A percentile compares a stretch with the other conserved stretches of the same genome.
phyloP scores from a whole-genome alignment of 306 rosid genomes.

The Neltuma alba region DNA sequence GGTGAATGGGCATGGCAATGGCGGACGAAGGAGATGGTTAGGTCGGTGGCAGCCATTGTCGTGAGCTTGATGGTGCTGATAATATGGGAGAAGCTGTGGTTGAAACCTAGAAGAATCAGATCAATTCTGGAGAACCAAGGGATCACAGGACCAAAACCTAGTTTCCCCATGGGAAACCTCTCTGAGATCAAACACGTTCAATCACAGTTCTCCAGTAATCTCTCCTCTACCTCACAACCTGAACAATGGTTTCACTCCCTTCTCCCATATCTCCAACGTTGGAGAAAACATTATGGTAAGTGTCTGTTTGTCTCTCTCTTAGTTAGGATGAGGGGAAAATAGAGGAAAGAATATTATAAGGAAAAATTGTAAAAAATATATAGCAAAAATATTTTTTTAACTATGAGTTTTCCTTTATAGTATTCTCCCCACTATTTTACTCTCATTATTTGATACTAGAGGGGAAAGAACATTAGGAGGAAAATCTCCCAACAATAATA shows the following conservation, averaged over 20 bases:
- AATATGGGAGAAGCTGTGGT: slow-evolving; percentile 3
- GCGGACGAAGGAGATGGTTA: neutral
- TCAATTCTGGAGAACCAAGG: slow-evolving; percentile 29
- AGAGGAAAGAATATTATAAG: too few species aligned
- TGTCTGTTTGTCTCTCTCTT: too few species aligned
- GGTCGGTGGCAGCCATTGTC: neutral
- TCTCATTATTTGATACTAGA: too few species aligned
- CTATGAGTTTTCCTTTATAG: too few species aligned
- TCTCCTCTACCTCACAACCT: neutral
- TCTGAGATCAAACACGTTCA: slow-evolving; percentile 25
- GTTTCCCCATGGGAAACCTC: slow-evolving; percentile 35
- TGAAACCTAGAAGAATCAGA: slow-evolving; percentile 29
- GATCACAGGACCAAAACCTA: slow-evolving; percentile 43
- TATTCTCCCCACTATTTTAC: too few species aligned
- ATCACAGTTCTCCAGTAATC: neutral
- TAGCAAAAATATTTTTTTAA: too few species aligned
- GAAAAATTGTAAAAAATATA: too few species aligned
- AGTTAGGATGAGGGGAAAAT: too few species aligned
- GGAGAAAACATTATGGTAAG: slow-evolving; percentile 41
- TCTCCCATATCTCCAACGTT: slow-evolving; percentile 32
- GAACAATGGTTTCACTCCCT: slow-evolving; percentile 32
- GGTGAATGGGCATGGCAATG: neutral
- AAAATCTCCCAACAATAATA: too few species aligned
- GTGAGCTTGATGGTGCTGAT: neutral
- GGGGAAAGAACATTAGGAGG: too few species aligned